Evolutionary conservation across 345 rosid genomes (phyloP).

Genomic region (Lumnitzera littorea): DNA sequence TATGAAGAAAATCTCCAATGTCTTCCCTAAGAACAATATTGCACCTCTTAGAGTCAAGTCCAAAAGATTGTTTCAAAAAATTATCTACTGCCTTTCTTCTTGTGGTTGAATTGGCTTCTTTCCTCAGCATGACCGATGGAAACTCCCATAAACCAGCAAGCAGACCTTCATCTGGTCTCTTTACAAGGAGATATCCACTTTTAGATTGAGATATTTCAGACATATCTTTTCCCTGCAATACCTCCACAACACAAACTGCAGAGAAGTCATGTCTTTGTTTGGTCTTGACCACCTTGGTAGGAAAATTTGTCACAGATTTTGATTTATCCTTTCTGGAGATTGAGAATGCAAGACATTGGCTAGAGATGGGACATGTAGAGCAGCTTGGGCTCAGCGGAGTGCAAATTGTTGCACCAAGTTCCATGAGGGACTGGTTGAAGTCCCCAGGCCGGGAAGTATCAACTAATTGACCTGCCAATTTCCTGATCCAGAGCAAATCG

Average conservation of each 20-base stretch:
- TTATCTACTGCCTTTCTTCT: conserved; percentile 55
- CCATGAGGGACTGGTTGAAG: conserved; percentile 94
- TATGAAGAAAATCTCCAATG: conserved; percentile 75
- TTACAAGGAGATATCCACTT: conserved; percentile 62
- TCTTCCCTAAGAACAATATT: conserved; percentile 46
- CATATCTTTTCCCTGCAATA: conserved; percentile 25
- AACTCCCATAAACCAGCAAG: conserved; percentile 99
- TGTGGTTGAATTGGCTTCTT: conserved; percentile 36
- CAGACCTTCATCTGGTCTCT: conserved; percentile 77
- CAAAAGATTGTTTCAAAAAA: conserved; percentile 50
- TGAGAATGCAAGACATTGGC: conserved; percentile 58
- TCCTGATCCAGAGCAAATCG: conserved; percentile 38
- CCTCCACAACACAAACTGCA: conserved; percentile 78
- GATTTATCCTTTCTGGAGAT: conserved; percentile 39
- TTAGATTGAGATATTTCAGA: conserved; percentile 25
- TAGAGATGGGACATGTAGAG: conserved; percentile 68
- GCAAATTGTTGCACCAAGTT: conserved; percentile 94
- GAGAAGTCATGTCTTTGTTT: conserved; percentile 66
- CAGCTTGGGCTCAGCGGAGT: conserved; percentile 63
- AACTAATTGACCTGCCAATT: conserved; percentile 79
- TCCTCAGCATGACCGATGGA: conserved; percentile 50
- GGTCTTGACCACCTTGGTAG: conserved; percentile 56
- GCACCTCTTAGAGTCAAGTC: conserved; percentile 37
- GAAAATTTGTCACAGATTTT: conserved; percentile 62
- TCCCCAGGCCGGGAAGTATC: conserved; percentile 81